phyloP scores from a whole-genome alignment of 2,329 filamentous ascomycete genomes.

The Parastagonospora avenae region DNA sequence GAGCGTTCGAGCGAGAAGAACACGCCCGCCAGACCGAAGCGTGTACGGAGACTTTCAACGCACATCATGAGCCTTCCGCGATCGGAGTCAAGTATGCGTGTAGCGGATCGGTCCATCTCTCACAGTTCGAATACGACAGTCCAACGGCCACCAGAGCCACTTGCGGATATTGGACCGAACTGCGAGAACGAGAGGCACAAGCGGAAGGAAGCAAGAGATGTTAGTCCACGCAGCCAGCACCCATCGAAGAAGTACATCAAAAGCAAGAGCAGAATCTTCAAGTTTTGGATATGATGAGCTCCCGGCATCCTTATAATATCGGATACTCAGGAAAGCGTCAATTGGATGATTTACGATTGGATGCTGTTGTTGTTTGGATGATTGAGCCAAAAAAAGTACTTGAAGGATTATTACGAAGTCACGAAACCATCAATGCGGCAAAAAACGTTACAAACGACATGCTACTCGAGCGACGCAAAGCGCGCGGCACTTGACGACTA shows the following conservation, averaged over 20 bases:
- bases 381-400: slow-evolving; percentile 2
- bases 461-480: slow-evolving; percentile 6
- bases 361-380: slow-evolving; percentile 7
- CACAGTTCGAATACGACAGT: slow-evolving; percentile 26
- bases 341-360: background rate
- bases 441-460: slow-evolving; percentile 14
- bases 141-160: slow-evolving; percentile 14
- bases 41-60: slow-evolving; percentile 36
- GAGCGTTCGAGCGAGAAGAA: slow-evolving; percentile 31
- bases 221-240: slow-evolving; percentile 10
- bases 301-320: slow-evolving; percentile 1
- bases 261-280: slow-evolving; percentile 44
- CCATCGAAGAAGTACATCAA: slow-evolving; percentile 39
- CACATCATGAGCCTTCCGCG: slow-evolving; percentile 38
- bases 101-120: slow-evolving; percentile 22
- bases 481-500: background rate
- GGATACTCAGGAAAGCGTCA: background rate
- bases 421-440: slow-evolving; percentile 24
- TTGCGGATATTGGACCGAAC: slow-evolving; percentile 5
- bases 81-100: slow-evolving; percentile 25
- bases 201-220: slow-evolving; percentile 16
- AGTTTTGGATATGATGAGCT: slow-evolving; percentile 39
- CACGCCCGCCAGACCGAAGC: slow-evolving; percentile 29
- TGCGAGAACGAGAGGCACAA: slow-evolving; percentile 24
- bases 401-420: slow-evolving; percentile 17